Base-by-base conservation (phyloP, 192 early-diverging fungal genomes). In the Gamsiella multidivaricata region DNA sequence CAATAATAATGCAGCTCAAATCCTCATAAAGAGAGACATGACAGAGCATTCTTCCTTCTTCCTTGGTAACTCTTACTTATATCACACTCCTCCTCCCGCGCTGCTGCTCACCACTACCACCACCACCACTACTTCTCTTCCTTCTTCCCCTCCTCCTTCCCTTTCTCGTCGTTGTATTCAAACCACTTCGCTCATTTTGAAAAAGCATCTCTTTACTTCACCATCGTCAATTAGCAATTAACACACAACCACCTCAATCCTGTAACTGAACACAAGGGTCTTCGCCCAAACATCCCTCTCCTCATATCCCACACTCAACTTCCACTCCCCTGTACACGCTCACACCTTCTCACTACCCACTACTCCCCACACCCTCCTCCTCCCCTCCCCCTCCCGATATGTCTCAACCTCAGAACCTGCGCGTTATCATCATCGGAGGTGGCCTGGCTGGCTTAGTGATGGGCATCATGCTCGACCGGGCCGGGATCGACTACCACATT, bases 401-500 rank as follows among this genome's bases (percentile, higher is more conserved):
- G 71, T 29, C 71, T 20, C 50, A 36, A 20, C 57, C 57, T 18
- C 33, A 28, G n/a, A 51, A 59, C 20, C 45, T 69, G 34, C 65
- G 57, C 43, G 41, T 78, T 15, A 56, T 78, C 53, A 78, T 78
- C 25, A 36, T 78, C 12, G 65, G 74, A 25, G 74, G 65, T 23
- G 74, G 74, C 0, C 41, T 78, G 8, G 74, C 65, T 15, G 74
- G 74, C 3, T 32, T 78, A 25, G 37, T 64, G 7, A 62, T 78
- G 60, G 74, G 65, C 37, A 69, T 78, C 61, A 78, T 68, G 74
- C 65, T 78, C 31, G 74, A 78, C 26, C 43, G 46, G 2, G 74
- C 74, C 6, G 74, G 74, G 5, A 78, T 78, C 54, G 74, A 78
- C 46, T 78, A 78, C 25, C 74, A 78, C 25, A 78, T 69, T 49